Conservation (phyloP, 257 asterid species). For the Schizonepeta tenuifolia region DNA sequence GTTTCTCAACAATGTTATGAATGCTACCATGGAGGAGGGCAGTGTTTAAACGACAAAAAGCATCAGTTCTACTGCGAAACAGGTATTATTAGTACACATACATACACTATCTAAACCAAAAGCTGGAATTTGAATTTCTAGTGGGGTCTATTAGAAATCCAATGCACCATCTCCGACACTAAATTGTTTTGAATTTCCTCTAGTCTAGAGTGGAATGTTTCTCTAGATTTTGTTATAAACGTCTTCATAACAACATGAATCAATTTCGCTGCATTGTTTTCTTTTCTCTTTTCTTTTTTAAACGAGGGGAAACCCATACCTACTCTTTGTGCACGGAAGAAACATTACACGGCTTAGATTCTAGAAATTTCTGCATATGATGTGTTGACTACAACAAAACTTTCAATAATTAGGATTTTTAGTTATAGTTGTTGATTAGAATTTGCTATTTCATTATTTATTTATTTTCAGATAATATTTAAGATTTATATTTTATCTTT, state of each 20-base stretch:
- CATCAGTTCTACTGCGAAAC: slow-evolving; percentile 7
- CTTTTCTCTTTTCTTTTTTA: too few relatives aligned
- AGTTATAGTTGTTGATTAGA: too few relatives aligned
- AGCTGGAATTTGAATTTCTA: too few relatives aligned
- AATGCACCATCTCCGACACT: too few relatives aligned
- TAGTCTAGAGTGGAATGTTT: slow-evolving; percentile 7
- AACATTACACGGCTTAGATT: too few relatives aligned
- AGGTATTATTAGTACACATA: not conserved
- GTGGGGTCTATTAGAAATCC: too few relatives aligned
- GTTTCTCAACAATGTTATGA: not conserved
- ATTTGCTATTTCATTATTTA: too few relatives aligned
- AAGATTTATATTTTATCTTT: too few relatives aligned
- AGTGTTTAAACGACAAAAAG: slow-evolving; percentile 2
- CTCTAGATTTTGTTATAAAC: not conserved
- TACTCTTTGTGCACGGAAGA: not conserved
- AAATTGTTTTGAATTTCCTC: not conserved
- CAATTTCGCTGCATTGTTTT: not conserved
- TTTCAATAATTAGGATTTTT: too few relatives aligned
- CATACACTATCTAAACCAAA: too few relatives aligned
- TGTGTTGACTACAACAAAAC: too few relatives aligned
- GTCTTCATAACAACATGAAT: not conserved
- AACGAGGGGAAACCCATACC: not conserved
- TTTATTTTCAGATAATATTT: too few relatives aligned
- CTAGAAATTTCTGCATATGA: not conserved
- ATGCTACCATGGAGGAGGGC: slow-evolving; percentile 29